Percentiles rank a stretch among this genome's conserved stretches.
Conservation (phyloP, 2,329 filamentous ascomycete genomes). For the Onygenales sp. region DNA sequence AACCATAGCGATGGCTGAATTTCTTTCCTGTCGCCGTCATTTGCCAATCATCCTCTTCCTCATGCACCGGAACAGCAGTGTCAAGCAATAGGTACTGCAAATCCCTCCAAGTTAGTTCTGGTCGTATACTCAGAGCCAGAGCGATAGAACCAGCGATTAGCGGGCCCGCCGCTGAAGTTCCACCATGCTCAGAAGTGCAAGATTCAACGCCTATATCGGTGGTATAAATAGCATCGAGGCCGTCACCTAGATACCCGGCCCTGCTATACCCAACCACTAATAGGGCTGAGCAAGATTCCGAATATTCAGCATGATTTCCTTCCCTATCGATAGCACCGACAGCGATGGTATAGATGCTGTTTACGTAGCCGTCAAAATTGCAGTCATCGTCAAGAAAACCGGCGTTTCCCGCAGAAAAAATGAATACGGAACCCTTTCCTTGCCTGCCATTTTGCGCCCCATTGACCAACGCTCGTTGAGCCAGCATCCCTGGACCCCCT, state of each 20-base stretch:
- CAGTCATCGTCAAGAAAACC: constrained; percentile 85
- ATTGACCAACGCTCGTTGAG: constrained; percentile 82
- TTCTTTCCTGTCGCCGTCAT: constrained; percentile 69
- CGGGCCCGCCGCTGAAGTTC: constrained; percentile 90
- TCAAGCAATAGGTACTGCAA: constrained; percentile 83
- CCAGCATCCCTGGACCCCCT: constrained; percentile 85
- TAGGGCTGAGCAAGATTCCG: constrained; percentile 90
- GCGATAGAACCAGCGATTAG: constrained; percentile 88
- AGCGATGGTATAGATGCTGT: constrained; percentile 97
- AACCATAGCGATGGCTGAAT: constrained; percentile 91
- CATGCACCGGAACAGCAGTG: constrained; percentile 71
- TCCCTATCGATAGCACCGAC: constrained; percentile 89
- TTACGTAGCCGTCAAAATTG: constrained; percentile 99
- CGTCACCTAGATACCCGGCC: constrained; percentile 47
- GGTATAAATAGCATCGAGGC: constrained; percentile 74
- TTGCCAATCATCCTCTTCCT: constrained; percentile 69
- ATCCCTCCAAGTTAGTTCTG: constrained; percentile 86
- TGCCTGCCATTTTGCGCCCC: constrained; percentile 79
- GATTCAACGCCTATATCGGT: constrained; percentile 80
- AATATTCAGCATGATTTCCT: constrained; percentile 89
- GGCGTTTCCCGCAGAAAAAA: constrained; percentile 94
- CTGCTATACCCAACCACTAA: constrained; percentile 95
- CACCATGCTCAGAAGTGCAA: constrained; percentile 74
- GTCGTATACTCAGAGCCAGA: constrained; percentile 72
- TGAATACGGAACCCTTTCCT: constrained; percentile 82